Evolutionary conservation across 768 basidiomycete species (phyloP), one percentile per base, ranked within the genome.

Genomic region (Tricholoma sp.): DNA sequence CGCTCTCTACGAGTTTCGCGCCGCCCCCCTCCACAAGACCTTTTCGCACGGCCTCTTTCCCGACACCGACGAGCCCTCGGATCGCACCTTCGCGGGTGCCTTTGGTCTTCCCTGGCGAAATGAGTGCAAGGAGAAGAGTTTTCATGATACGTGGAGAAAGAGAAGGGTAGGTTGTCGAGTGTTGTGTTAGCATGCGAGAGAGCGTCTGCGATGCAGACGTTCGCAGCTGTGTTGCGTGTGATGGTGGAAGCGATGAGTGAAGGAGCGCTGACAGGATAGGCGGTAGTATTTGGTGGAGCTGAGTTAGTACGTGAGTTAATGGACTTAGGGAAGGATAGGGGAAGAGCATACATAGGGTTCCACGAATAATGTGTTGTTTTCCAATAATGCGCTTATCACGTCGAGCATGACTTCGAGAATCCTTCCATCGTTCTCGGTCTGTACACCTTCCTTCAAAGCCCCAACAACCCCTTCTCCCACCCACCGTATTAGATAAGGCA

Each of bases 241-340:
- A 76, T 36, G 81, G 78, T 0, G 92, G 92, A 3, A 98, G 83
- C 15, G 88, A 81, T 1, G 92, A 89, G 59, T 96, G 91, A 7
- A 99, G 79, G 48, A 99, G 83, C 55, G 88, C 88, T 5, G 96
- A 97, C 32, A 99, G 83, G 52, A 98, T 82, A 0, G 95, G 88
- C 1, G 95, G 95, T 0, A 98, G 82, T 13, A 98, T 80, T 87
- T 98, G 96, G 65, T 98, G 97, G 4, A 98, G 80, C 94, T 98
- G 61, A 34, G 34, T 9, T 24, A 12, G 11, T 51, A 28, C 39
- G n/a, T 42, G 18, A 60, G 33, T 59, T 29, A 41, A 47, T n/a
- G 50, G 48, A 17, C 12, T 29, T 39, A 41, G 3, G 13, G 5
- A 34, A 50, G 34, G 24, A 4, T 8, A 54, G 8, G 48, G 29